Base-by-base conservation (phyloP, 768 basidiomycete species). In the Lactifluus pinguis region DNA sequence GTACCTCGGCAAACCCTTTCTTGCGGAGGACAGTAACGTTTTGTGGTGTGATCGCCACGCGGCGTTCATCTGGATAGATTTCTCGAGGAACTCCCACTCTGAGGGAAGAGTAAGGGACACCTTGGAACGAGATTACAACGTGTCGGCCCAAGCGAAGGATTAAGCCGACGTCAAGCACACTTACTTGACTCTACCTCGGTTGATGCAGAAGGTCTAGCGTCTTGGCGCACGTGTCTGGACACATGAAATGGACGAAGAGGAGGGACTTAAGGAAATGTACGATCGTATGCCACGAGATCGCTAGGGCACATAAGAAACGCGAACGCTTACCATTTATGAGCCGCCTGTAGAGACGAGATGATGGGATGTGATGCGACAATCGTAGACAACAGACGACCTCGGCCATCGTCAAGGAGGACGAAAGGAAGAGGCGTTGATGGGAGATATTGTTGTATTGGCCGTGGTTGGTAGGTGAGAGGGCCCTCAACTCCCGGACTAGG, bases 11-110 rank as follows among this genome's bases (percentile, higher is more conserved):
- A 68, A 94, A 92, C 6, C 92, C 92, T 67, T 94, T 93, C 79
- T 93, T 93, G 60, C 82, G 79, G 51, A 94, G 76, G 36, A 87
- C 69, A 3, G 83, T 76, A 4, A 83, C 83, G 68, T 92, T 92
- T 69, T 86, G 82, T 4, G 92, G 92, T 0, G 92, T 90, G 7
- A 94, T 73, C 42, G 90, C 80, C 48, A 93, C 90, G 55, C 92
- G 83, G 52, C 85, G 79, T 70, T 94, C 92, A 63, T 85, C 81
- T 3, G 86, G 85, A 68, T 82, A 92, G 47, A 80, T 78, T 73
- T 94, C 92, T 55, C 79, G 79, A 13, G 91, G 89, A 17, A 89
- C 81, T 29, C 92, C 92, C 58, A 94, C 78, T 8, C 80, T 83
- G 41, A 94, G 76, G 19, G 82, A 80, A 2, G 87, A 80, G 72